phyloP scores from a whole-genome alignment of 345 rosid species.

The Sisymbrium altissimum region DNA sequence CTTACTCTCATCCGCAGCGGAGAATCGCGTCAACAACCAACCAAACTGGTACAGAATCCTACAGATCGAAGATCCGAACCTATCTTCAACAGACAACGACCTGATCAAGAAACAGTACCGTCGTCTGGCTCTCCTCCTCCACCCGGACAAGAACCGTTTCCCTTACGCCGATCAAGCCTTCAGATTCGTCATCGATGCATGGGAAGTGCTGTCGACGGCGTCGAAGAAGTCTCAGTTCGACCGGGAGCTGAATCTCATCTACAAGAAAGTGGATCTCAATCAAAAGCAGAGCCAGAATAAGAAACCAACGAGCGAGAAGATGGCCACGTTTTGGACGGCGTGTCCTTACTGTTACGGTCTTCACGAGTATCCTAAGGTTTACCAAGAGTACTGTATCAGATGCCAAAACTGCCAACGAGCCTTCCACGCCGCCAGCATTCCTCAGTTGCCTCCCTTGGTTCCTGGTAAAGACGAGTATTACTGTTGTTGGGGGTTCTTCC shows the following conservation, averaged over 20 bases:
- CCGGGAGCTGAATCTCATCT: slow-evolving; percentile 49
- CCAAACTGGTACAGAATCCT: slow-evolving; percentile 83
- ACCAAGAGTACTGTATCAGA: slow-evolving; percentile 73
- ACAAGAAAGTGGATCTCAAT: slow-evolving; percentile 58
- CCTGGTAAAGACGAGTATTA: slow-evolving; percentile 84
- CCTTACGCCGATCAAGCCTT: slow-evolving; percentile 79
- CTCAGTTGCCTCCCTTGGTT: slow-evolving; percentile 63
- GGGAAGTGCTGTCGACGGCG: slow-evolving; percentile 68
- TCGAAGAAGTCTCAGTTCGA: slow-evolving; percentile 59
- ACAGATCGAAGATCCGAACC: slow-evolving; percentile 46
- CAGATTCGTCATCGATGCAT: slow-evolving; percentile 74
- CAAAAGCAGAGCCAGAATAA: slow-evolving; percentile 20
- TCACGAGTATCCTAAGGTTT: slow-evolving; percentile 75
- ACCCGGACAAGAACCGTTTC: slow-evolving; percentile 80
- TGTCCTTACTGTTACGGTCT: slow-evolving; percentile 83
- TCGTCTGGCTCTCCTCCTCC: slow-evolving; percentile 78
- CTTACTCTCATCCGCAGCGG: slow-evolving; percentile 44
- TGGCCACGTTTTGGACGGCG: slow-evolving; percentile 79
- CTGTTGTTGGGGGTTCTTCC: slow-evolving; percentile 87
- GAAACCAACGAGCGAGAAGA: slow-evolving; percentile 29
- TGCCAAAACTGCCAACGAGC: slow-evolving; percentile 73
- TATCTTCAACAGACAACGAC: slow-evolving; percentile 49
- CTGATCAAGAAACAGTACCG: slow-evolving; percentile 80
- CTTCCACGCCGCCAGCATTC: slow-evolving; percentile 62
- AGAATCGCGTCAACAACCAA: slow-evolving; percentile 58